phyloP scores from a whole-genome alignment of 1,284 basidiomycete species.

The Apiotrichum montevideense region DNA sequence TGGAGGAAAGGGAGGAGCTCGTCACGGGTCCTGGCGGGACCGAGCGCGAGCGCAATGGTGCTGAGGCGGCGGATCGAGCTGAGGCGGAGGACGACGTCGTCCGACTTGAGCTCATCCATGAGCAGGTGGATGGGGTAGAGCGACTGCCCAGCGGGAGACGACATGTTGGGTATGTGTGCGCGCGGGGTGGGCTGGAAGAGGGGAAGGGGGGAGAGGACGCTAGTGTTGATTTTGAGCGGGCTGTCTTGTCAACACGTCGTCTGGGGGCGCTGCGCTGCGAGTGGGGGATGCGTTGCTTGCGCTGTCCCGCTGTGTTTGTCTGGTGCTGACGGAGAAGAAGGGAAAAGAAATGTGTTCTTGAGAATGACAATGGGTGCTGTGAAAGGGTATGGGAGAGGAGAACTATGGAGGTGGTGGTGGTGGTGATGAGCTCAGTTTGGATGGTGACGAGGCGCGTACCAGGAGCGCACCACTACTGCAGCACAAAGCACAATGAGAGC shows the following conservation, averaged over 20 bases:
- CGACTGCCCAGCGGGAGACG: constrained; percentile 25
- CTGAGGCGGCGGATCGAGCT: constrained; percentile 97
- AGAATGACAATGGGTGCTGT: too few species aligned
- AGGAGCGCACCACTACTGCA: too few species aligned
- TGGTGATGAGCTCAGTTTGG: not conserved
- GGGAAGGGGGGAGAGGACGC: not conserved
- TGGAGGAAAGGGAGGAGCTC: constrained; percentile 92
- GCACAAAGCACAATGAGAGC: too few species aligned
- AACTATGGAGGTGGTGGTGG: too few species aligned
- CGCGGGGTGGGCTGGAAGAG: not conserved
- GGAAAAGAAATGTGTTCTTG: too few species aligned
- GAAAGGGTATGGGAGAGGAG: too few species aligned
- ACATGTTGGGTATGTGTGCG: constrained; percentile 18
- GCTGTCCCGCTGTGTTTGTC: not conserved
- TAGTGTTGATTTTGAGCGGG: not conserved
- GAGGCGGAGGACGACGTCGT: constrained; percentile 87
- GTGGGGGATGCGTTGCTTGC: not conserved
- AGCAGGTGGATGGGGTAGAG: constrained; percentile 47
- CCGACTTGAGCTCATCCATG: constrained; percentile 73
- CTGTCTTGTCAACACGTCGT: too few species aligned
- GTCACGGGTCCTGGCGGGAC: constrained; percentile 88
- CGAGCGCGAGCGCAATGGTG: constrained; percentile 95
- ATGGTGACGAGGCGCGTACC: not conserved
- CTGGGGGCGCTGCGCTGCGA: too few species aligned
- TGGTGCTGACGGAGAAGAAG: too few species aligned